Evolutionary conservation across 2,329 filamentous ascomycete genomes (phyloP), one percentile per base, ranked within the genome.

Genomic region (Aureobasidium leucospermi): DNA sequence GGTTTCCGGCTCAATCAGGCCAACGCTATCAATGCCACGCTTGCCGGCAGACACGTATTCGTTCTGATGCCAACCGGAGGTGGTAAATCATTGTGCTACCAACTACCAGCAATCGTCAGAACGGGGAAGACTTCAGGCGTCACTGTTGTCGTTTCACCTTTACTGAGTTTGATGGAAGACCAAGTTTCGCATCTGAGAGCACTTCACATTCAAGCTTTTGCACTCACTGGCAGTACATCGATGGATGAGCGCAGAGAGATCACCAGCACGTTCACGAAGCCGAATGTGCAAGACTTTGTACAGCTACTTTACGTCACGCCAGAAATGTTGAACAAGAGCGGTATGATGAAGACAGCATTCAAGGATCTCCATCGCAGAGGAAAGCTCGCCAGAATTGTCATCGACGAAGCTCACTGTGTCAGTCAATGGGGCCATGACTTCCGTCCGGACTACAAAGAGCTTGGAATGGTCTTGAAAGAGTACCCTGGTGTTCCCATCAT

Each of bases 391-490:
- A 85, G 94, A 29, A 84, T 99, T 51, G 94, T 99, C 57, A 96
- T 99, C 63, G 94, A 99, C 66, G 95, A 99, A 75, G 94, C 94
- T n/a, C 94, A 99, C 72, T 99, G 94, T 72, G 93, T 99, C 29
- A 97, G 94, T 72, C 92, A 99, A 77, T 99, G 94, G 94, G 94
- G 94, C 0, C 94, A 99, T 67, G 94, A 99, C 72, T 99, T 99
- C 70, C 85, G 95, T 47, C 93, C 92, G 0, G 93, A 97, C 70
- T 99, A 99, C 77, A 96, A 96, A 73, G 82, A 83, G 32, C 78
- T 99, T 4, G 90, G 92, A 31, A 81, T 85, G 61, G 78, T 96
- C 45, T 83, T 93, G 51, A 72, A 77, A 42, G 83, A 82, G 56
- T 93, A 93, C 66, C 85, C 86, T 0, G 82, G 83, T 1, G 89